phyloP scores from a whole-genome alignment of 306 rosid species.

The Vigna radiata region DNA sequence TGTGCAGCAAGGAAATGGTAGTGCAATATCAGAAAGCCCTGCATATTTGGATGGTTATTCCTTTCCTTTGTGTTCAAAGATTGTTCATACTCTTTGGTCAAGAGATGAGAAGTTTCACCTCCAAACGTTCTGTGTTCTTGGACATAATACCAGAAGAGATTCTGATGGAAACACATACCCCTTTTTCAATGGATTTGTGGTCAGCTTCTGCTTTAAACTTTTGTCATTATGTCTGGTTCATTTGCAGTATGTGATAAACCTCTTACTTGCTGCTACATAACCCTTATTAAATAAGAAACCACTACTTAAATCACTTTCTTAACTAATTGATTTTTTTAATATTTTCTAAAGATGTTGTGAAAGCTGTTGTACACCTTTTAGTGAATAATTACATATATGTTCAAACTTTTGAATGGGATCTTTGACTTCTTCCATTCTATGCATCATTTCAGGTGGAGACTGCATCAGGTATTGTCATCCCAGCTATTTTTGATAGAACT shows the following conservation, averaged over 20 bases:
- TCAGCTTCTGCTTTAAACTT: slow-evolving; percentile 52
- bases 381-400: slow-evolving; percentile 6
- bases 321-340: neutral
- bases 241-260: slow-evolving; percentile 9
- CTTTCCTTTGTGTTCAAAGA: slow-evolving; percentile 69
- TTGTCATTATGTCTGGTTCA: slow-evolving; percentile 29
- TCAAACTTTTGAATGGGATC: slow-evolving; percentile 25
- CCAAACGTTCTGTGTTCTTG: slow-evolving; percentile 74
- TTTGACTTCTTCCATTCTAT: slow-evolving; percentile 20
- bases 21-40: slow-evolving; percentile 44
- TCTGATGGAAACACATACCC: slow-evolving; percentile 64
- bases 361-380: slow-evolving; percentile 3
- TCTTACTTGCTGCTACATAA: slow-evolving; percentile 3
- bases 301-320: slow-evolving; percentile 17
- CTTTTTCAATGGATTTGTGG: slow-evolving; percentile 76
- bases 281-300: neutral
- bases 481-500: slow-evolving; percentile 70
- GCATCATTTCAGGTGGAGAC: slow-evolving; percentile 68
- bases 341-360: slow-evolving; percentile 11
- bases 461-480: slow-evolving; percentile 63
- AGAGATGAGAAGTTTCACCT: slow-evolving; percentile 80
- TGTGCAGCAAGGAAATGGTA: slow-evolving; percentile 68
- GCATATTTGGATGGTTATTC: slow-evolving; percentile 65
- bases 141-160: slow-evolving; percentile 78
- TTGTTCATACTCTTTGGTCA: slow-evolving; percentile 61